Conservation (phyloP, 169 alveolate species). For the Cyclospora cayetanensis region DNA sequence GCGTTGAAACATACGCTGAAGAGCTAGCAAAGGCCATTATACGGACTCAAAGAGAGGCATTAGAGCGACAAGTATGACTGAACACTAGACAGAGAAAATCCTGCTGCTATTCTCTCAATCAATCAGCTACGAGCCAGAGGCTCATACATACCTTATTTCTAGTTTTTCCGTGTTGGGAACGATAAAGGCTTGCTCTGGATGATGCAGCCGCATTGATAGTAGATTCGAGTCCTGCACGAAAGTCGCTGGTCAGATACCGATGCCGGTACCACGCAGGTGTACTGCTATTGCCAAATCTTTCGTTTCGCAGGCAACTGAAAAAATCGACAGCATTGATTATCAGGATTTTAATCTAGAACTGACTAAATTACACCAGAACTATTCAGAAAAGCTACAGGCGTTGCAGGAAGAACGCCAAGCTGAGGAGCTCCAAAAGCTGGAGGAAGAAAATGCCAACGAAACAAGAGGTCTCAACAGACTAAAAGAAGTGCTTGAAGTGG, state of each 20-base stretch:
- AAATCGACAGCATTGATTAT: not conserved
- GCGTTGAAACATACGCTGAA: slow-evolving; percentile 5
- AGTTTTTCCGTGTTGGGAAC: too few relatives aligned
- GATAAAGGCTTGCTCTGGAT: too few relatives aligned
- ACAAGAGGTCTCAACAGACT: not conserved
- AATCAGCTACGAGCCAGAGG: too few relatives aligned
- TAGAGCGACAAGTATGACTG: slow-evolving; percentile 10
- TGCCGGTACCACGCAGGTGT: too few relatives aligned
- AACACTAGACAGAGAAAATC: too few relatives aligned
- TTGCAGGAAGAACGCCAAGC: slow-evolving; percentile 32
- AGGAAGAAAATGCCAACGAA: slow-evolving; percentile 19
- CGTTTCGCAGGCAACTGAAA: not conserved
- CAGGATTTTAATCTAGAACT: not conserved
- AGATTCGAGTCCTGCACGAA: too few relatives aligned
- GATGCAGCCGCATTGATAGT: too few relatives aligned
- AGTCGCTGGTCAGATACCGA: too few relatives aligned
- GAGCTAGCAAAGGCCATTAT: not conserved
- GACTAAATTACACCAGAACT: slow-evolving; percentile 2
- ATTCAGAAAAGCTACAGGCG: not conserved
- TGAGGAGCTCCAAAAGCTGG: slow-evolving; percentile 9
- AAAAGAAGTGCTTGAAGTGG: not conserved
- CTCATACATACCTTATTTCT: too few relatives aligned
- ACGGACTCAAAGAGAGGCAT: slow-evolving; percentile 32
- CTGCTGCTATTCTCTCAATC: too few relatives aligned
- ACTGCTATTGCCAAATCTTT: not conserved